Base-by-base conservation (phyloP, 768 basidiomycete species). In the Russula sp. region DNA sequence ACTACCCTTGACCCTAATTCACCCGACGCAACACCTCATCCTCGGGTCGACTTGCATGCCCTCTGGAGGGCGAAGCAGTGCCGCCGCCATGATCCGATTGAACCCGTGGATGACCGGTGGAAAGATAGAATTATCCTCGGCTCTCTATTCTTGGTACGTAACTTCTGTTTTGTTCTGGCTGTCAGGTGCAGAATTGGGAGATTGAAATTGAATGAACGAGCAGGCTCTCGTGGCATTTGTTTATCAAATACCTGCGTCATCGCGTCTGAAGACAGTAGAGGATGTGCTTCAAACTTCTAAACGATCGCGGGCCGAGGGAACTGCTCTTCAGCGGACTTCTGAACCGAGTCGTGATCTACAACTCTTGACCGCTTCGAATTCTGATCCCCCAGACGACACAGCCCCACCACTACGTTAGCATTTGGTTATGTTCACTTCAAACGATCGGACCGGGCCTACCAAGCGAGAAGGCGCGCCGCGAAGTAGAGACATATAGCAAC, bases 71-170 rank as follows among this genome's bases (percentile, higher is more conserved):
- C 76, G 69, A 73, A 71, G 64, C 68, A 76, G 63, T 69, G 73
- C 51, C 69, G 69, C 57, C 68, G 70, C 18, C 71, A 72, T 66
- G 76, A 80, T 71, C 75, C 83, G 28, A 79, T 84, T 70, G 75
- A 80, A 2, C 83, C 81, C 38, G 67, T 74, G 20, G 85, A 89
- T 67, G 88, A 90, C 53, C 77, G 81, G 34, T 86, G 84, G 84
- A 88, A 87, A 72, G 88, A 89, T 70, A 74, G 80, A 44, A 64
- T 85, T 16, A 81, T 90, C 56, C 52, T 88, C 8, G 79, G 79
- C n/a, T 81, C 81, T 9, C 77, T 85, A 3, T 57, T 84, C 26
- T 68, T 82, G 38, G 88, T 88, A 68, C 57, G 66, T 68, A 48
- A 28, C 16, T 63, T n/a, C 52, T 59, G 49, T 53, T 50, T 42